Evolutionary conservation across 805 yeast genomes (phyloP), one percentile per base, ranked within the genome.

Genomic region (Brettanomyces naardenensis): DNA sequence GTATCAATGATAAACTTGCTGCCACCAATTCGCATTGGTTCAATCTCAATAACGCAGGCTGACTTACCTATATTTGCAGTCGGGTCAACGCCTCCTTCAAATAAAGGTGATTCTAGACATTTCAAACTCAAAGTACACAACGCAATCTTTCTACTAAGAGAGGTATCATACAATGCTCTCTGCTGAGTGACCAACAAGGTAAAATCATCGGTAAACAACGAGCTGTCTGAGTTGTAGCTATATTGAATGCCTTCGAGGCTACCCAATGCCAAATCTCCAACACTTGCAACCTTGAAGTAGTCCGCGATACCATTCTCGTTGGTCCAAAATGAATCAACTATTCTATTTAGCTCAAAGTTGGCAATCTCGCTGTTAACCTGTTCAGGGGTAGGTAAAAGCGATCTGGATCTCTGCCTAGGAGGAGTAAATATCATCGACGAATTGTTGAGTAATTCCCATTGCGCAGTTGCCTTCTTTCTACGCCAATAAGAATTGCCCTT

Each of bases 231-330:
- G 32, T 49, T 47, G 19, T 42, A 41, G 11, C 44, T 37, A 38
- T 54, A 54, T 31, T 54, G 50, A 18, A 53, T 39, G 6, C 50
- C 59, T n/a, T 54, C 61, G 10, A 56, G 31, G 4, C 50, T 36
- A 17, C 61, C 62, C 26, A 56, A 40, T 0, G 60, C 62, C 6
- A 57, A 32, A 40, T 49, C 40, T 30, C 48, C 48, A 31, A 49
- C 43, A 21, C 47, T 43, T 4, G 29, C 19, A 10, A 53, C 33
- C 26, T 46, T 37, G 31, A 59, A 54, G 25, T 38, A 48, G 29
- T 54, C 53, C 2, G 48, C 44, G 10, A 59, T 49, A 5, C 51
- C 55, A 19, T 51, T 39, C 39, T 59, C 64, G 39, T 59, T 55
- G 9, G 41, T 40, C 43, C 54, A 44, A 37, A 59, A 53, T 3